Evolutionary conservation across 1,284 basidiomycete species (phyloP), one percentile per base, ranked within the genome.

Genomic region (Pisolithus thermaeus): DNA sequence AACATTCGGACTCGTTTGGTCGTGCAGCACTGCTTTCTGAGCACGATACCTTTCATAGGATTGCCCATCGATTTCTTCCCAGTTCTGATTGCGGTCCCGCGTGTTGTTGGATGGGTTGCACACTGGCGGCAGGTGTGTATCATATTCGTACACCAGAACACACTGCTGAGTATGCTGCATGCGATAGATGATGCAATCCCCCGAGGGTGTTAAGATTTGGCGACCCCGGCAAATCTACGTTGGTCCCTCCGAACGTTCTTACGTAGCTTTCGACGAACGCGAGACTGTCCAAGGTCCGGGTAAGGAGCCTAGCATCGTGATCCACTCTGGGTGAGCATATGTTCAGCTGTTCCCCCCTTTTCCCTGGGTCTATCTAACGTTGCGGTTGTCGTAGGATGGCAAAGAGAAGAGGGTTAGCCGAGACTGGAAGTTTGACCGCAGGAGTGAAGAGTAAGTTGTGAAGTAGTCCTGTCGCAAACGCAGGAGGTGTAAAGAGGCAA

Each of bases 11-110:
- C 45, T 54, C 50, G 14, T 56, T 56, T 44, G 49, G 23, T 18
- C 16, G 14, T 37, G 16, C 3, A 35, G 4, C 8, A 5, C 14
- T 14, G 3, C 42, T 5, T 40, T 22, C 30, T 46, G 12, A 46
- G 11, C 30, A 20, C 30, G 18, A 36, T 18, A 46, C 16, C 7
- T 35, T 43, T 18, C 35, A 4, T 59, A 88, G 89, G 89, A 42
- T 92, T 92, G 76, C 90, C 91, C 2, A 76, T 88, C 58, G 91
- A 93, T 70, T 92, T 90, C 68, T 94, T 92, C 81, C 90, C 91
- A 1, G 90, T 94, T 32, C 70, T 94, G 39, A 94, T 94, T 62
- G 91, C 86, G 18, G 90, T 94, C 3, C 92, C 91, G 3, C 81
- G 91, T 18, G 89, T 93, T 3, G 90, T 90, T 22, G 91, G 91